Base-by-base conservation (phyloP, 106 monocot species). In the Narthecium ossifragum region DNA sequence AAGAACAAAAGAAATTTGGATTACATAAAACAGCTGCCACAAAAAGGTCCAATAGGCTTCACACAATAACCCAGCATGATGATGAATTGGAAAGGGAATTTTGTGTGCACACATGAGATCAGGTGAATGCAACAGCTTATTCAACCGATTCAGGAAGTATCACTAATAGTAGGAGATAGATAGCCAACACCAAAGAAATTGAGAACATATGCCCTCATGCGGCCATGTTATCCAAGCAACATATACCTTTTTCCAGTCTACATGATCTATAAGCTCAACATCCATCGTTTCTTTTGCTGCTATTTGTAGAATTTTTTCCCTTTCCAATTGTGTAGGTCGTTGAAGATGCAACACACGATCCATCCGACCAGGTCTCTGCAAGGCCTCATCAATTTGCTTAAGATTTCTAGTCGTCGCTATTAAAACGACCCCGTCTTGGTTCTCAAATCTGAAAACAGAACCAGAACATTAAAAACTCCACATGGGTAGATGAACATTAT, bases 331-430 rank as follows among this genome's bases (percentile, higher is more conserved):
- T 38, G 90, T 90, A 46, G 85, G 90, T 31, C 79, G 59, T 66
- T 90, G 90, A 65, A 90, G 90, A 76, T 76, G 81, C 64, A 90
- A 64, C n/a, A 90, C 79, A 37, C 90, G 81, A 62, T 90, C 90
- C 90, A 90, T 90, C 22, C 90, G 76, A 11, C 90, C 90, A 57
- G 90, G 90, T 62, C 90, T 75, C 68, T 65, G 78, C 73, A 90
- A 73, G 12, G 90, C 90, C 34, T 81, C 85, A 64, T 90, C 90
- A 68, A 90, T 85, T 82, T 90, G 81, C 55, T 85, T 85, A 62
- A 85, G 73, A 68, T 82, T 90, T 69, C 82, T 78, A 33, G 90
- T 82, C 2, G 90, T 90, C 20, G 90, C 90, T 48, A 90, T 70
- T 52, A 90, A 62, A 59, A 90, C 85, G 66, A 90, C 90, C 15